Percentiles rank a stretch among this genome's conserved stretches.
These are phyloP conservation scores for Mortierella sp. DNA, from an alignment of 371 early-diverging fungal genomes.

Conservation along the genomic window DNA sequence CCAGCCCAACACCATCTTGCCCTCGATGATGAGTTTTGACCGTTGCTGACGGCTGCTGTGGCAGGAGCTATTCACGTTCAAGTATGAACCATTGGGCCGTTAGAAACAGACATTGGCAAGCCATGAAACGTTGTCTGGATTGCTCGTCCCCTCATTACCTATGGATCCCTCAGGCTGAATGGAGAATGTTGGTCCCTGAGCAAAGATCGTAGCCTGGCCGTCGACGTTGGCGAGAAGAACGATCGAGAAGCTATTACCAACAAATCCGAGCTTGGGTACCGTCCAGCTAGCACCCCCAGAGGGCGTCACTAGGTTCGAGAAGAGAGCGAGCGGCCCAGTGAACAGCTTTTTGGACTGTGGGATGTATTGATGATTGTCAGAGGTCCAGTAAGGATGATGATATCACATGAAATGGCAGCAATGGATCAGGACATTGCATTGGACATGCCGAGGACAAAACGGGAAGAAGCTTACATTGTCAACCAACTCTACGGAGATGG, in stretches of 20 bases:
- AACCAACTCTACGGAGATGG: slow-evolving; percentile 44
- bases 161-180: slow-evolving; percentile 31
- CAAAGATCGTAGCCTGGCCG: slow-evolving; percentile 19
- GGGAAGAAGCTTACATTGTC: slow-evolving; percentile 26
- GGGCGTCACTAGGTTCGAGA: slow-evolving; percentile 31
- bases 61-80: slow-evolving; percentile 5
- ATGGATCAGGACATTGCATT: no score
- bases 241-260: slow-evolving; percentile 31
- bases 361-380: background rate
- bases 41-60: background rate
- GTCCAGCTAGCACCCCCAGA: slow-evolving; percentile 19
- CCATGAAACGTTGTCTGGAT: no score
- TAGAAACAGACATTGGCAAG: background rate
- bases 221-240: slow-evolving; percentile 28
- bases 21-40: background rate
- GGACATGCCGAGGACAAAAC: background rate
- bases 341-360: slow-evolving; percentile 31
- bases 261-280: slow-evolving; percentile 36
- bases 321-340: slow-evolving; percentile 35
- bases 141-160: background rate
- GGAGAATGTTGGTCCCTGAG: slow-evolving; percentile 20
- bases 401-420: slow-evolving; percentile 2
- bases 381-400: background rate
- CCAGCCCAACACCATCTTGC: slow-evolving; percentile 10
- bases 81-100: no score